These are phyloP conservation scores for Suzukiozyma palmioleophila DNA, from an alignment of 1,139 yeast genomes.

Conservation along the genomic window DNA sequence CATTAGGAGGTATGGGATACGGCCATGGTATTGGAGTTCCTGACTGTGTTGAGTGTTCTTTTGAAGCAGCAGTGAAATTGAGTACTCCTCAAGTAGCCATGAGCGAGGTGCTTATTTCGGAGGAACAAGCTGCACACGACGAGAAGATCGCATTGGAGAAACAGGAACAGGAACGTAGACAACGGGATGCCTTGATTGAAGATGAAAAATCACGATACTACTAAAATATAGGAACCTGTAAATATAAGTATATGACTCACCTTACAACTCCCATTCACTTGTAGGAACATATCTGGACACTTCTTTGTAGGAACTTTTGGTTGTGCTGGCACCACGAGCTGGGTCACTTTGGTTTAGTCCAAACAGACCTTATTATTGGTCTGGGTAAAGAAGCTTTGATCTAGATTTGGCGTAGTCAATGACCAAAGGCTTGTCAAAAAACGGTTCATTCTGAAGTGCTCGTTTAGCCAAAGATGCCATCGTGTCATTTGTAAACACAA, in stretches of 20 bases:
- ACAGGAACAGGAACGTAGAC: background rate
- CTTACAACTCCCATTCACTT: too few relatives aligned
- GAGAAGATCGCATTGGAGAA: background rate
- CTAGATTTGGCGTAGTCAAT: slow-evolving; percentile 47
- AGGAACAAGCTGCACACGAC: slow-evolving; percentile 1
- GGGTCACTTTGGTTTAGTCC: too few relatives aligned
- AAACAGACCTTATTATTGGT: too few relatives aligned
- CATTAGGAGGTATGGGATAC: slow-evolving; percentile 78
- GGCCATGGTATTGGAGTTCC: slow-evolving; percentile 88
- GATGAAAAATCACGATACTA: slow-evolving; percentile 2
- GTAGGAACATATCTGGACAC: too few relatives aligned
- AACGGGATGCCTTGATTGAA: background rate
- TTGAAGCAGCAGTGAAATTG: slow-evolving; percentile 46
- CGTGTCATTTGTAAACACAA: slow-evolving; percentile 46
- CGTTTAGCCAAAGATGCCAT: slow-evolving; percentile 54
- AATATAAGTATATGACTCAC: background rate
- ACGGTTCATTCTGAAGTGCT: slow-evolving; percentile 40
- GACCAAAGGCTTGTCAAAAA: slow-evolving; percentile 56
- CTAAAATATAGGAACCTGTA: background rate
- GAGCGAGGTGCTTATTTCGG: background rate
- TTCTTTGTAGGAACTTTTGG: too few relatives aligned
- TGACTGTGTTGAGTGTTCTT: slow-evolving; percentile 68
- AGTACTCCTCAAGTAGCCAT: slow-evolving; percentile 1
- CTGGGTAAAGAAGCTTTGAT: slow-evolving; percentile 9
- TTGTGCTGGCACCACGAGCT: too few relatives aligned